Evolutionary conservation across 2,329 filamentous ascomycete species (phyloP).

Genomic region (Cladosporium sp.): DNA sequence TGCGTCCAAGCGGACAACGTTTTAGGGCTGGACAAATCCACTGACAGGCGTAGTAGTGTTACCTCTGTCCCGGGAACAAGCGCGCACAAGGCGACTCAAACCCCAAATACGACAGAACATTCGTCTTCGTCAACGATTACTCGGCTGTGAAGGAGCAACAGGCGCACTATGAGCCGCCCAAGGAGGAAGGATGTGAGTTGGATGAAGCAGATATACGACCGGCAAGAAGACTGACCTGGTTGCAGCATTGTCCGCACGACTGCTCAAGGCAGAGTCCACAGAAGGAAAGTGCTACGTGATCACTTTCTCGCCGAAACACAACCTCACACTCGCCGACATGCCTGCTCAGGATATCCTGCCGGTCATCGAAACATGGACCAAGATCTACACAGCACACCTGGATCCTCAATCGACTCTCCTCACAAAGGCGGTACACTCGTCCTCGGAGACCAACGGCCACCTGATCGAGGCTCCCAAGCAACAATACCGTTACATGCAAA

Average conservation of each 20-base stretch:
- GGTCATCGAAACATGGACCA: constrained; percentile 86
- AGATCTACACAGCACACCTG: constrained; percentile 81
- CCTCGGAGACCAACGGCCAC: constrained; percentile 36
- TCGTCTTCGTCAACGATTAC: constrained; percentile 96
- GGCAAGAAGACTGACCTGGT: constrained; percentile 13
- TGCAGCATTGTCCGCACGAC: constrained; percentile 68
- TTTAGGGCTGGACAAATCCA: not conserved
- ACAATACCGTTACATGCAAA: constrained; percentile 96
- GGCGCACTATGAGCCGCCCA: constrained; percentile 66
- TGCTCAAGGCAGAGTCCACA: constrained; percentile 81
- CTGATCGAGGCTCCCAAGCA: constrained; percentile 59
- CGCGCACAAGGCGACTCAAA: constrained; percentile 85
- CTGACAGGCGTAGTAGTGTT: constrained; percentile 61
- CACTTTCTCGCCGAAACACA: constrained; percentile 87
- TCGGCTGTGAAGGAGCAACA: constrained; percentile 95
- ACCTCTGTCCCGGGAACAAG: constrained; percentile 88
- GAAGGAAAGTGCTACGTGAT: constrained; percentile 97
- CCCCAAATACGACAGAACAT: constrained; percentile 81
- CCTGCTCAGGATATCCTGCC: constrained; percentile 72
- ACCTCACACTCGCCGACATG: constrained; percentile 91
- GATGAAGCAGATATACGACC: not conserved
- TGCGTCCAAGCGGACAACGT: constrained; percentile 29
- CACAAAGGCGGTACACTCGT: constrained; percentile 38
- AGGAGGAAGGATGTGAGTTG: constrained; percentile 51
- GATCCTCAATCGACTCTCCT: constrained; percentile 68